These are phyloP conservation scores for Starmerella davenportii DNA, from an alignment of 805 yeast species.

Conservation along the genomic window DNA sequence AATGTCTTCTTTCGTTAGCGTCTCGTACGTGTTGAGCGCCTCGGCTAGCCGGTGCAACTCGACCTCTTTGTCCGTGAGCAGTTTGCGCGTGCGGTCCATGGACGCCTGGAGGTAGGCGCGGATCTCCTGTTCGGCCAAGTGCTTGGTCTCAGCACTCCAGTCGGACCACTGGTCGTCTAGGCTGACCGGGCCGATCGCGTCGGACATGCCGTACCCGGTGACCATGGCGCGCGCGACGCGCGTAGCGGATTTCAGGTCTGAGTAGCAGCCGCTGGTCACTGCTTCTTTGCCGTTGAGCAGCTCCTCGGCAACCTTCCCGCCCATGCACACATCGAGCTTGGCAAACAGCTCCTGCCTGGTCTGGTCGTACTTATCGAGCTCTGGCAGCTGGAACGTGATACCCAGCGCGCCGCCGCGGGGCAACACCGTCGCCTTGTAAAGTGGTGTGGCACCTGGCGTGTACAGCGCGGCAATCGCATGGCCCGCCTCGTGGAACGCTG, in stretches of 20 bases:
- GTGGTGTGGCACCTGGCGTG: slow-evolving; percentile 83
- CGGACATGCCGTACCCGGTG: slow-evolving; percentile 91
- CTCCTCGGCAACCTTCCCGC: slow-evolving; percentile 96
- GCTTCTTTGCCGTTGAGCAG: slow-evolving; percentile 76
- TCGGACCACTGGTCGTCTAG: slow-evolving; percentile 82
- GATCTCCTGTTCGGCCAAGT: slow-evolving; percentile 85
- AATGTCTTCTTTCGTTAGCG: slow-evolving; percentile 79
- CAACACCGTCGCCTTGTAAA: slow-evolving; percentile 89
- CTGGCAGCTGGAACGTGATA: slow-evolving; percentile 92
- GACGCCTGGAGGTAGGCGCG: slow-evolving; percentile 54
- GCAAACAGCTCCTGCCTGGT: slow-evolving; percentile 81
- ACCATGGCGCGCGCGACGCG: slow-evolving; percentile 92
- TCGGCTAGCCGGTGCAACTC: slow-evolving; percentile 81
- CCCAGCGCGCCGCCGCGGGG: slow-evolving; percentile 97
- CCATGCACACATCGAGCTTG: slow-evolving; percentile 93
- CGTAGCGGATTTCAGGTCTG: slow-evolving; percentile 81
- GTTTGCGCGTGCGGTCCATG: slow-evolving; percentile 57
- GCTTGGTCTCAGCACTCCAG: slow-evolving; percentile 81
- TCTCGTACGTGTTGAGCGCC: slow-evolving; percentile 88
- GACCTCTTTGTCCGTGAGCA: slow-evolving; percentile 40
- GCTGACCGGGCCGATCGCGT: slow-evolving; percentile 78
- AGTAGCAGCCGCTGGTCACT: slow-evolving; percentile 88
- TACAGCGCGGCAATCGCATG: slow-evolving; percentile 96
- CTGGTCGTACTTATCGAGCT: slow-evolving; percentile 91
- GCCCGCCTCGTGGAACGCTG: slow-evolving; percentile 98